Conservation (phyloP, 805 yeast species). For the Helenozyma baotianmanensis region DNA sequence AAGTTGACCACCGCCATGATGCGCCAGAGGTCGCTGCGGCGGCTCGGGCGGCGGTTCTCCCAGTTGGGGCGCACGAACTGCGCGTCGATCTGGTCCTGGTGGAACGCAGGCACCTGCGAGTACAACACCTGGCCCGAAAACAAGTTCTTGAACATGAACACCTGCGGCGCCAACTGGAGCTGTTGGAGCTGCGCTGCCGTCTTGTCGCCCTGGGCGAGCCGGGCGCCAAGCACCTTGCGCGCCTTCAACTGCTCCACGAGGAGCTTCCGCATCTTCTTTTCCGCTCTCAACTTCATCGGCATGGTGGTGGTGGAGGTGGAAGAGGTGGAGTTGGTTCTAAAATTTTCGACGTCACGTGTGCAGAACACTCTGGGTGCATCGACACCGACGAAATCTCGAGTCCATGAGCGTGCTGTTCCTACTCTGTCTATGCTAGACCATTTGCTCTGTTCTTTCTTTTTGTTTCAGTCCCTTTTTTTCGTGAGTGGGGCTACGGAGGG, state of each 20-base stretch:
- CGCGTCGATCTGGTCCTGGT: slow-evolving; percentile 54
- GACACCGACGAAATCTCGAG: neutral
- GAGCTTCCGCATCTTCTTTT: slow-evolving; percentile 44
- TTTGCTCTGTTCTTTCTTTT: too few species aligned
- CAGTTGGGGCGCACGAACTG: slow-evolving; percentile 83
- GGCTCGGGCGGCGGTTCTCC: slow-evolving; percentile 77
- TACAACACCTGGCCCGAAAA: slow-evolving; percentile 88
- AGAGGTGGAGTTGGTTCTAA: neutral
- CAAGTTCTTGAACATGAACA: slow-evolving; percentile 75
- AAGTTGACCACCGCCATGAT: slow-evolving; percentile 81
- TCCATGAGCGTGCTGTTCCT: too few species aligned
- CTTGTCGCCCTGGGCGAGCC: slow-evolving; percentile 38
- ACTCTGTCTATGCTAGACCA: too few species aligned
- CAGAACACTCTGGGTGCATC: neutral
- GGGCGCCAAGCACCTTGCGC: slow-evolving; percentile 38
- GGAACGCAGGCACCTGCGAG: slow-evolving; percentile 73
- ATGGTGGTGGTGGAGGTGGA: slow-evolving; percentile 15
- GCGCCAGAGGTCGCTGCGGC: slow-evolving; percentile 86
- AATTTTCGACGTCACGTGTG: slow-evolving; percentile 1
- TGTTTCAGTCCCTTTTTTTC: too few species aligned
- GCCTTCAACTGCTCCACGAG: slow-evolving; percentile 42
- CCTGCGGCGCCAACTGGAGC: slow-evolving; percentile 75
- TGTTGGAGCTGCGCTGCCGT: slow-evolving; percentile 27
- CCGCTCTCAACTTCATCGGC: slow-evolving; percentile 39
- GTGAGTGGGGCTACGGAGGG: too few species aligned